These are phyloP conservation scores for Triticum turgidum DNA, from an alignment of 176 grass and related monocot species.

Conservation along the genomic window DNA sequence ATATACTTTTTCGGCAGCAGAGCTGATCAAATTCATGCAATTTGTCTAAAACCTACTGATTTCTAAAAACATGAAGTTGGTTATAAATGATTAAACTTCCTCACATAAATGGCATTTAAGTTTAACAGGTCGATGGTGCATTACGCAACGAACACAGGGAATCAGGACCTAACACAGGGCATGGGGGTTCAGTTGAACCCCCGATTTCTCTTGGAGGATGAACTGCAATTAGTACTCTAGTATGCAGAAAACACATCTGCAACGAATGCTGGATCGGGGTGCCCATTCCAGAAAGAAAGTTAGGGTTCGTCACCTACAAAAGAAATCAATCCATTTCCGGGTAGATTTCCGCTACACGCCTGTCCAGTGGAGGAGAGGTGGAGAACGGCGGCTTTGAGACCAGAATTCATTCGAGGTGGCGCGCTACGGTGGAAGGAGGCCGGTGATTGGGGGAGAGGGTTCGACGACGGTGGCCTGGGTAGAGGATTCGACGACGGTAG, in stretches of 20 bases:
- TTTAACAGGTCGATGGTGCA: slow-evolving; percentile 12
- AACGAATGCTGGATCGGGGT: background rate
- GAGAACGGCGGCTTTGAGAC: background rate
- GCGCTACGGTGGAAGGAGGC: background rate
- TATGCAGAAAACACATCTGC: background rate
- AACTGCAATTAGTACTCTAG: background rate
- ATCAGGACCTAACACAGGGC: background rate
- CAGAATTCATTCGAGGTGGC: background rate
- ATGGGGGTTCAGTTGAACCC: background rate
- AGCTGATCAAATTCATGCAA: background rate
- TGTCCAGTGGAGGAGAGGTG: background rate
- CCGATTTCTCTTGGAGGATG: background rate
- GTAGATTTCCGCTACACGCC: slow-evolving; percentile 2
- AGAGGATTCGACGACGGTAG: background rate
- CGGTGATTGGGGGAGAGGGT: background rate
- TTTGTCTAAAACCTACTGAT: background rate
- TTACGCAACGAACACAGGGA: background rate
- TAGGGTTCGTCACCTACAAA: slow-evolving; percentile 17
- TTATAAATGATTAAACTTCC: background rate
- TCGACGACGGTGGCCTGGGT: background rate
- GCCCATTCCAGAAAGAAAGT: background rate
- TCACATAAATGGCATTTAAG: background rate
- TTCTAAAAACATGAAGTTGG: background rate
- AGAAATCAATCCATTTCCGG: slow-evolving; percentile 14
- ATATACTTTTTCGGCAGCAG: background rate